Conservation (phyloP, 1,284 basidiomycete genomes). For the Blastosporella zonata region DNA sequence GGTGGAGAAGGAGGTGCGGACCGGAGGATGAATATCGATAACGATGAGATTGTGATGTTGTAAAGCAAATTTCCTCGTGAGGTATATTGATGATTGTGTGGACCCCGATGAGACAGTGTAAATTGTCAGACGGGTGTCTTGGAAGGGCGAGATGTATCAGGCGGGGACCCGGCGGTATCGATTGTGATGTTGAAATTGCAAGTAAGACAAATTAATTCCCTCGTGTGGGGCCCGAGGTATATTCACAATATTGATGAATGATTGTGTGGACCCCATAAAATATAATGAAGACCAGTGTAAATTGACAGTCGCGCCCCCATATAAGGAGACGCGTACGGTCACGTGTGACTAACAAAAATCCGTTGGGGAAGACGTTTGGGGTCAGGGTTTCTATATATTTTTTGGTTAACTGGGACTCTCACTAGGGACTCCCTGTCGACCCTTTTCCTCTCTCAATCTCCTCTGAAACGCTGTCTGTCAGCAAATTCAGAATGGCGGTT, state of each 20-base stretch:
- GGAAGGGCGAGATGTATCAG: too few relatives aligned
- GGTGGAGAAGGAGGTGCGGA: constrained; percentile 61
- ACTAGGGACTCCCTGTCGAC: constrained; percentile 22
- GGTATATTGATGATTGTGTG: neutral
- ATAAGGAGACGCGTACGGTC: constrained; percentile 20
- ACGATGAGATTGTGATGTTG: neutral
- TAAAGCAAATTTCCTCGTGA: constrained; percentile 4
- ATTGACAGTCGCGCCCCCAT: neutral
- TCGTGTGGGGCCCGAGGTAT: constrained; percentile 16
- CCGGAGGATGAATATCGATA: constrained; percentile 23
- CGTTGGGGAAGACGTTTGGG: constrained; percentile 42
- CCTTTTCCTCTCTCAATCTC: constrained; percentile 15
- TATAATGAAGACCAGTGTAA: too few relatives aligned
- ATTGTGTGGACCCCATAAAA: constrained; percentile 11
- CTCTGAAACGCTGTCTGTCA: constrained; percentile 24
- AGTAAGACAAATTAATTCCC: too few relatives aligned
- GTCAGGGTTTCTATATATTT: constrained; percentile 35
- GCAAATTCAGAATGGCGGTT: constrained; percentile 33
- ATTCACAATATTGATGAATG: constrained; percentile 2
- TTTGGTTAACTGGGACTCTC: constrained; percentile 17
- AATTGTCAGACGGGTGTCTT: too few relatives aligned
- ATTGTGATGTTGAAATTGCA: too few relatives aligned
- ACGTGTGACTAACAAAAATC: constrained; percentile 35
- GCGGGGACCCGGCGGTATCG: too few relatives aligned
- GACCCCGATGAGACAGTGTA: too few relatives aligned